Evolutionary conservation across 805 yeast genomes (phyloP).

Genomic region (Clavispora fructus): DNA sequence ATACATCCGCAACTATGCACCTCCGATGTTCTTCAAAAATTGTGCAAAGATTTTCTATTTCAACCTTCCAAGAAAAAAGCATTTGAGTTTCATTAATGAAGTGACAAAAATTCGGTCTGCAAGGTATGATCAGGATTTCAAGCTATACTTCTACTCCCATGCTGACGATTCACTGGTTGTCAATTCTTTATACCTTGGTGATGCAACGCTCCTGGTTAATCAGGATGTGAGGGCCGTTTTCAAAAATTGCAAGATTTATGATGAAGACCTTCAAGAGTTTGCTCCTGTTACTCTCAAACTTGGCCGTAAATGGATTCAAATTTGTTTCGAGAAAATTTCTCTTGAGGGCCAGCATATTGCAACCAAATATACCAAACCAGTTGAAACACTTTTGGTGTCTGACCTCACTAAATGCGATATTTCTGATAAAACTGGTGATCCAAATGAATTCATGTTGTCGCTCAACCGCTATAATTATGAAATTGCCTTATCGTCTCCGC

Average conservation of each 20-base stretch:
- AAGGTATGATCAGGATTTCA: constrained; percentile 13
- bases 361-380: constrained; percentile 28
- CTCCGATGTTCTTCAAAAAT: constrained; percentile 46
- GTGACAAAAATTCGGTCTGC: constrained; percentile 16
- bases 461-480: constrained; percentile 21
- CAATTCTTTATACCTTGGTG: constrained; percentile 31
- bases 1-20: constrained; percentile 41
- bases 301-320: constrained; percentile 65
- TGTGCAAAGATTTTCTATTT: constrained; percentile 51
- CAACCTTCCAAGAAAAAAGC: constrained; percentile 37
- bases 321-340: constrained; percentile 21
- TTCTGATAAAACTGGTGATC: constrained; percentile 17
- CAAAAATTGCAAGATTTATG: constrained; percentile 18
- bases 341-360: constrained; percentile 17
- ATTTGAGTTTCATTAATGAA: constrained; percentile 17
- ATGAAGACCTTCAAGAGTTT: constrained; percentile 25
- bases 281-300: constrained; percentile 59
- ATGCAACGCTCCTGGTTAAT: constrained; percentile 27
- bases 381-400: constrained; percentile 27
- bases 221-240: constrained; percentile 34
- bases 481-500: constrained; percentile 29
- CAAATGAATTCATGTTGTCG: constrained; percentile 31
- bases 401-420: constrained; percentile 35
- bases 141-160: constrained; percentile 29
- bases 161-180: constrained; percentile 30